phyloP scores from a whole-genome alignment of 257 asterid species.

The Solanum chiquidenum region DNA sequence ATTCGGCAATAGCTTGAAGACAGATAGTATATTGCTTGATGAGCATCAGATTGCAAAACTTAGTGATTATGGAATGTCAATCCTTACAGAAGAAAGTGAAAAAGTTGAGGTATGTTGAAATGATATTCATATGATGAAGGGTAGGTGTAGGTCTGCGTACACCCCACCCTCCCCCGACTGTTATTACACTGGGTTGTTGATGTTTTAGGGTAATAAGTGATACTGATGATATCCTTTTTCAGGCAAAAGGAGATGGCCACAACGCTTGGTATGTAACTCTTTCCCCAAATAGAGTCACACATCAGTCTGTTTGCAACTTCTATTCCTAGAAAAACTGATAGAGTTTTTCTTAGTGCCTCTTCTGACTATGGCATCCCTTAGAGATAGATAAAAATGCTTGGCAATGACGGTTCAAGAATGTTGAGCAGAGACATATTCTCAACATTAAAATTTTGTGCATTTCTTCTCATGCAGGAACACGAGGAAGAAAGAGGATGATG shows the following conservation, averaged over 20 bases:
- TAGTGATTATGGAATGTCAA: slow-evolving; percentile 64
- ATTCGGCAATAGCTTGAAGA: slow-evolving; percentile 43
- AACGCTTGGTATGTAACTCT: neutral
- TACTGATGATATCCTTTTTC: neutral
- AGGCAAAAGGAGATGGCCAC: slow-evolving; percentile 8
- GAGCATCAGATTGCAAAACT: slow-evolving; percentile 53
- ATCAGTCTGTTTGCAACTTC: neutral
- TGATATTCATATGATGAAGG: neutral
- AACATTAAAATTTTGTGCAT: neutral
- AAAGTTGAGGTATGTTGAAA: slow-evolving; percentile 24
- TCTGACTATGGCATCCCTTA: neutral
- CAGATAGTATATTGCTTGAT: slow-evolving; percentile 44
- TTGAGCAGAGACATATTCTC: neutral
- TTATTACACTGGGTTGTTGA: neutral
- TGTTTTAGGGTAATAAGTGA: neutral
- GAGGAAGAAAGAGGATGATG: slow-evolving; percentile 51
- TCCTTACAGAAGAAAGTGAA: slow-evolving; percentile 38
- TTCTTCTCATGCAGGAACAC: slow-evolving; percentile 34
- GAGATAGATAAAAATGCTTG: neutral
- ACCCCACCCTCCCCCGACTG: neutral
- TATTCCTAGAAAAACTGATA: neutral
- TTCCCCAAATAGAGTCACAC: neutral
- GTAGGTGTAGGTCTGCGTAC: neutral
- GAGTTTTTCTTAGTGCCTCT: neutral
- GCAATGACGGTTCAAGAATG: neutral